A percentile compares a stretch with the other conserved stretches of the same genome.
phyloP scores from a whole-genome alignment of 1,284 basidiomycete genomes.

The Schizophyllum commune region DNA sequence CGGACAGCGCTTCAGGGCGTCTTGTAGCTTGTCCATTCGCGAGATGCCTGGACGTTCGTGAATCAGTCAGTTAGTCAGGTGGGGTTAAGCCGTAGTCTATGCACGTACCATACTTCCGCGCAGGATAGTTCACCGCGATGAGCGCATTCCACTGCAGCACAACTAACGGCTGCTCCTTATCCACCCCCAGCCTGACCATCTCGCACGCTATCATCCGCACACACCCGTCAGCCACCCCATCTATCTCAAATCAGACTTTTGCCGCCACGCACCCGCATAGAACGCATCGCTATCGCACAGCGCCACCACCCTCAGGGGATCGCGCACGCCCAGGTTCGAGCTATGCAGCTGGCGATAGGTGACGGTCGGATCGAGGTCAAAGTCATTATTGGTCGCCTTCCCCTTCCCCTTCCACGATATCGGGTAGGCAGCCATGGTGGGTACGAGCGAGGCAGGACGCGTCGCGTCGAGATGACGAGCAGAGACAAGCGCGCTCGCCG shows the following conservation, averaged over 20 bases:
- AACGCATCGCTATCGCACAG: conserved; percentile 94
- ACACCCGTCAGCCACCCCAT: background rate
- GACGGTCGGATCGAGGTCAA: conserved; percentile 55
- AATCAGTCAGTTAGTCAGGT: conserved; percentile 16
- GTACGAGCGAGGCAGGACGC: background rate
- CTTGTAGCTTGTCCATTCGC: conserved; percentile 69
- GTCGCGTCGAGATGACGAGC: background rate
- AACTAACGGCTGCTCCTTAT: conserved; percentile 73
- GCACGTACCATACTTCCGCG: conserved; percentile 62
- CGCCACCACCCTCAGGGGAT: conserved; percentile 73
- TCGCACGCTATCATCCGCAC: conserved; percentile 59
- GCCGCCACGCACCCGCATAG: conserved; percentile 54
- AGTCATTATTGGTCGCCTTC: conserved; percentile 34
- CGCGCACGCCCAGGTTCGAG: conserved; percentile 54
- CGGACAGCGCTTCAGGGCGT: conserved; percentile 84
- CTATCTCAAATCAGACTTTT: too few species aligned
- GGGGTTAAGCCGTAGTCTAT: background rate
- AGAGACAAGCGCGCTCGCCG: too few species aligned
- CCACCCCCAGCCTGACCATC: conserved; percentile 72
- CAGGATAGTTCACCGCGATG: conserved; percentile 96
- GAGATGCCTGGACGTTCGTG: conserved; percentile 47
- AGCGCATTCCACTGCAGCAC: conserved; percentile 88
- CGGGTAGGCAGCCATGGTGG: background rate
- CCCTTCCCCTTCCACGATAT: conserved; percentile 42
- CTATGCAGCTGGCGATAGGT: conserved; percentile 70